A percentile compares a stretch with the other conserved stretches of the same genome.
Conservation (phyloP, 2,329 filamentous ascomycete species). For the Cercospora zeae-maydis region DNA sequence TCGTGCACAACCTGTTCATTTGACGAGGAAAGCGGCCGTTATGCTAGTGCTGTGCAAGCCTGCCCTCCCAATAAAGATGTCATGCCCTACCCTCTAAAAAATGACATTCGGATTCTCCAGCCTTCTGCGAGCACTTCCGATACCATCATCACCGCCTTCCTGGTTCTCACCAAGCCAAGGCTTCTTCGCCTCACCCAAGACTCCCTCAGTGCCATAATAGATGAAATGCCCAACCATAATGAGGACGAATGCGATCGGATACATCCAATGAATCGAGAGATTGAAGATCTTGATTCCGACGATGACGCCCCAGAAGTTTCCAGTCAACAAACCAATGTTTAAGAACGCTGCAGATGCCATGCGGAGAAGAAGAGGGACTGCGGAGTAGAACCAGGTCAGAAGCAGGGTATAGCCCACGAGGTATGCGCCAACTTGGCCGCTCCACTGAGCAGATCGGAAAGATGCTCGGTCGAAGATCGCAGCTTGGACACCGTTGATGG, state of each 20-base stretch:
- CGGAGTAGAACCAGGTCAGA: constrained; percentile 78
- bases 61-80: background rate
- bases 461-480: constrained; percentile 82
- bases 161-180: constrained; percentile 91
- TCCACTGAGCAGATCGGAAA: constrained; percentile 54
- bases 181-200: constrained; percentile 85
- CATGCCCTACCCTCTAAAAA: constrained; percentile 29
- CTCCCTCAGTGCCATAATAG: constrained; percentile 81
- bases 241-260: constrained; percentile 90
- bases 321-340: constrained; percentile 90
- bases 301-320: constrained; percentile 95
- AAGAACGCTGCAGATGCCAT: constrained; percentile 91
- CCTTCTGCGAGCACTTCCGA: constrained; percentile 78
- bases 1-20: background rate
- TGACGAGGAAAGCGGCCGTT: background rate
- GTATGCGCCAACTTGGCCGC: constrained; percentile 65
- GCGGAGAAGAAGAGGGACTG: constrained; percentile 82
- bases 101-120: constrained; percentile 40
- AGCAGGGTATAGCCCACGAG: constrained; percentile 85
- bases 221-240: constrained; percentile 82
- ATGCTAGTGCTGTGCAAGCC: background rate
- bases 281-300: constrained; percentile 87
- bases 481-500: constrained; percentile 88
- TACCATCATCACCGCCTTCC: constrained; percentile 71
- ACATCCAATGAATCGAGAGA: constrained; percentile 77